Conservation (phyloP, 306 rosid species). For the Rubus idaeus region DNA sequence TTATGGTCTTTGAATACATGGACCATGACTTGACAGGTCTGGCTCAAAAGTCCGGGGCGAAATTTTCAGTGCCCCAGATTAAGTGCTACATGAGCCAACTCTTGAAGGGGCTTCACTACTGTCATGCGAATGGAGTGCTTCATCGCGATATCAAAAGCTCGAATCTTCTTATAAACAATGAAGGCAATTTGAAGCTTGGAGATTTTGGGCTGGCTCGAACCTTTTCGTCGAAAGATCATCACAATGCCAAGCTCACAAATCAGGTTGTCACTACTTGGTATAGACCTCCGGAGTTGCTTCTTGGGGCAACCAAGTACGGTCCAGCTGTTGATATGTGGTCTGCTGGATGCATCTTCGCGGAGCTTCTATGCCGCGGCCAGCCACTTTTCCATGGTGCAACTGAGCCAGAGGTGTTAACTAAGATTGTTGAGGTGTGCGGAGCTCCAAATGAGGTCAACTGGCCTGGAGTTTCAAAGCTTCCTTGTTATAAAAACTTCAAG, state of each 20-base stretch:
- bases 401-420: slow-evolving; percentile 43
- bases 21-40: slow-evolving; percentile 58
- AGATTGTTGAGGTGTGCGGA: slow-evolving; percentile 54
- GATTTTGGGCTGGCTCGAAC: slow-evolving; percentile 58
- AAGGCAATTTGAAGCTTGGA: slow-evolving; percentile 54
- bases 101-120: slow-evolving; percentile 49
- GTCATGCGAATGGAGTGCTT: slow-evolving; percentile 56
- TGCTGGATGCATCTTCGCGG: slow-evolving; percentile 51
- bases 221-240: slow-evolving; percentile 34
- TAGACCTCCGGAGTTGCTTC: slow-evolving; percentile 57
- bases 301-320: slow-evolving; percentile 49
- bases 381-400: slow-evolving; percentile 47
- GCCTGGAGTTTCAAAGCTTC: slow-evolving; percentile 57
- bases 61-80: slow-evolving; percentile 49
- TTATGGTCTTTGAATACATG: slow-evolving; percentile 57
- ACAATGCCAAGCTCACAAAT: slow-evolving; percentile 46
- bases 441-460: slow-evolving; percentile 49
- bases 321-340: slow-evolving; percentile 59
- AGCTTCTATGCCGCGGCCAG: slow-evolving; percentile 41
- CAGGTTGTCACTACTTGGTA: slow-evolving; percentile 51
- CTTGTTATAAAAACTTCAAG: slow-evolving; percentile 38
- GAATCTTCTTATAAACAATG: slow-evolving; percentile 49
- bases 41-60: slow-evolving; percentile 43
- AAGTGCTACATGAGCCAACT: slow-evolving; percentile 58
- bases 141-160: slow-evolving; percentile 56